Base-by-base conservation (phyloP, 1,139 yeast genomes). In the Nakaseomyces kungkrabaensis region DNA sequence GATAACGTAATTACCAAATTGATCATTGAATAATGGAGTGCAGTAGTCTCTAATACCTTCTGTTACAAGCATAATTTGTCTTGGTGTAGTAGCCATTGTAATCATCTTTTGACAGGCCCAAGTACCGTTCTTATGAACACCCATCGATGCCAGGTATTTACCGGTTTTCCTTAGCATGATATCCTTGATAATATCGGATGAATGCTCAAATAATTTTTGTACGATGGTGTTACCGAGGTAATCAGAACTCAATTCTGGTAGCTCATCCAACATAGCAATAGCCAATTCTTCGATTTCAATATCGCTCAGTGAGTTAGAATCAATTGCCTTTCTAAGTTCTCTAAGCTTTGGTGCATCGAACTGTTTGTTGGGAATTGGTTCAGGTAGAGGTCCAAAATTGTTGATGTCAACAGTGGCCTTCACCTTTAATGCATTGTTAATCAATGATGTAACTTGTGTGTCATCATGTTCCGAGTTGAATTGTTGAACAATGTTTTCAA, bases 61-160 rank as follows among this genome's bases (percentile, higher is more conserved):
- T 7, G 83, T 82, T 50, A 92, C 85, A 50, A 82, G 66, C 59
- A 74, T 71, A 68, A 79, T 82, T 66, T 90, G 96, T 54, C 88
- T 81, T 37, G 78, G 77, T 1, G 83, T 72, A 47, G 73, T 72
- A 7, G 86, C 82, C 52, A 86, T 82, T 56, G 82, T 85, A 59
- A 94, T 89, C 65, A 92, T 84, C 68, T 92, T 94, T 67, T 94
- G 98, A 32, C 96, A 95, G 2, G 97, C 97, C 98, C 98, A 92
- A 4, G 99, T 92, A 54, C 99, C 99, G 67, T 94, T 92, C 64
- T 92, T 92, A 70, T 92, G 99, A 51, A 88, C 84, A 60, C 97
- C 94, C 72, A 92, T 83, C 61, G 89, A 95, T 1, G 97, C 86
- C 56, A 94, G 73, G 61, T 76, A 86, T 24, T 94, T 95, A 4